Evolutionary conservation across 2,329 filamentous ascomycete genomes (phyloP).

Genomic region (Eutypa lata): DNA sequence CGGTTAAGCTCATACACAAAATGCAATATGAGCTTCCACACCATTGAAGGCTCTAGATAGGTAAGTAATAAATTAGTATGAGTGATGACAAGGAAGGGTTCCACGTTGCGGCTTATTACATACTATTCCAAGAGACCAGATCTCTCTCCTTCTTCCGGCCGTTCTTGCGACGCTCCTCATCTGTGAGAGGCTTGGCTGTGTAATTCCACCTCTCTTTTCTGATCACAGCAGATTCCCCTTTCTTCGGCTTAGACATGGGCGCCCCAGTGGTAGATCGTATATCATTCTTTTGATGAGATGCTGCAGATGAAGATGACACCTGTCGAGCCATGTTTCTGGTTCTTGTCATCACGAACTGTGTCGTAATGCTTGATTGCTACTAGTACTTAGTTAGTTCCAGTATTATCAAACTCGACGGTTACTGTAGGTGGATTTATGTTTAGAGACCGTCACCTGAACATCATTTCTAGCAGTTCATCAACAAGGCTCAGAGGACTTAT

Average conservation of each 20-base stretch:
- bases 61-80: not conserved
- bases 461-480: too few species aligned
- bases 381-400: too few species aligned
- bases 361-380: too few species aligned
- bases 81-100: not conserved
- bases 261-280: too few species aligned
- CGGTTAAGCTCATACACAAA: constrained; percentile 37
- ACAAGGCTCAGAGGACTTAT: too few species aligned
- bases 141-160: constrained; percentile 33
- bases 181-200: not conserved
- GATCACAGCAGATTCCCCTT: not conserved
- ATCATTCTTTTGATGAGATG: too few species aligned
- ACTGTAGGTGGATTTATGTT: too few species aligned
- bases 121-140: constrained; percentile 42
- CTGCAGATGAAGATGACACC: too few species aligned
- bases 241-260: not conserved
- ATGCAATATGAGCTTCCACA: constrained; percentile 41
- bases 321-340: too few species aligned
- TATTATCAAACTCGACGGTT: too few species aligned
- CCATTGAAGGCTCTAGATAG: constrained; percentile 44
- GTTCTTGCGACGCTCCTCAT: constrained; percentile 16
- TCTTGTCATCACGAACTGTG: too few species aligned
- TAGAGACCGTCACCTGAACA: too few species aligned
- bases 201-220: not conserved
- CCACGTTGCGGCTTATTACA: constrained; percentile 15